Percentiles rank a stretch among this genome's conserved stretches.
Evolutionary conservation across 176 grass and related monocot genomes (phyloP).

Genomic region (Lolium multiflorum): DNA sequence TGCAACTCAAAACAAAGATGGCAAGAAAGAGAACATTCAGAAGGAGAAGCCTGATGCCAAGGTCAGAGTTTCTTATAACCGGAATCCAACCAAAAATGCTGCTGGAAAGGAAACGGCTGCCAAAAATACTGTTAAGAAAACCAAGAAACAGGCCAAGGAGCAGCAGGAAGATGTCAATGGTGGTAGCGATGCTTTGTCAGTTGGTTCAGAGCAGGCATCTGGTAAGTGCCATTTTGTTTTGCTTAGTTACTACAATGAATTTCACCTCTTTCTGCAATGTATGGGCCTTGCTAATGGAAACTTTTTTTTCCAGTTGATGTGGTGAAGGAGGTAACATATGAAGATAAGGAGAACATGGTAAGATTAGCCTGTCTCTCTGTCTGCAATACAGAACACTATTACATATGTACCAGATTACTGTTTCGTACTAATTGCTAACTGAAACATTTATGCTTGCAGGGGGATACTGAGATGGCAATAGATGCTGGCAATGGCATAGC

Average conservation of each 20-base stretch:
- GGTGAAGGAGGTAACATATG: conserved; percentile 49
- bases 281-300: conserved; percentile 3
- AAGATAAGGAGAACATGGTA: conserved; percentile 98
- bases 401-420: neutral
- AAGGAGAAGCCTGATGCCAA: conserved; percentile 54
- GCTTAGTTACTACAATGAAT: neutral
- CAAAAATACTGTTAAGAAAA: conserved; percentile 52
- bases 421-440: neutral
- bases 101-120: conserved; percentile 44
- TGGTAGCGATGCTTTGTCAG: conserved; percentile 33
- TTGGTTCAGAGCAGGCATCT: conserved; percentile 39
- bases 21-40: conserved; percentile 53
- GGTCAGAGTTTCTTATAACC: conserved; percentile 58
- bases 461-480: conserved; percentile 36
- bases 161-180: conserved; percentile 50
- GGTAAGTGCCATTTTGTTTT: conserved; percentile 51
- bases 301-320: conserved; percentile 37
- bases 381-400: neutral
- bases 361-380: neutral
- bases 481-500: conserved; percentile 37
- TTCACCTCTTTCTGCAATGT: neutral
- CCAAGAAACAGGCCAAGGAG: conserved; percentile 56
- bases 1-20: conserved; percentile 37
- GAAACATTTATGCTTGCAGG: conserved; percentile 48
- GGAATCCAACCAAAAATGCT: conserved; percentile 30